phyloP scores from a whole-genome alignment of 2,329 filamentous ascomycete species.

The Raffaelea arxii region DNA sequence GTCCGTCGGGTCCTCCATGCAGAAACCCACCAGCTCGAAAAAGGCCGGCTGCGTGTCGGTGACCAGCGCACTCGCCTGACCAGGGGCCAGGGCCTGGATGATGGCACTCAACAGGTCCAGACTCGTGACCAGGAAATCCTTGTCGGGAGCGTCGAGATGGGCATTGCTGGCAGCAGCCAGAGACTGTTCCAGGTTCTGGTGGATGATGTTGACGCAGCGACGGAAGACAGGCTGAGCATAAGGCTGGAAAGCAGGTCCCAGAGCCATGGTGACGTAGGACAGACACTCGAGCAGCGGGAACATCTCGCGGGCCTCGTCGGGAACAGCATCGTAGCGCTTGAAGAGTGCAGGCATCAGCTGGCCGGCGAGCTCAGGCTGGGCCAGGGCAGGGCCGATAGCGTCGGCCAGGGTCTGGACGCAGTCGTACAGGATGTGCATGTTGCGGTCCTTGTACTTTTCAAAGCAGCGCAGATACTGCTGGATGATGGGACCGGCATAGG shows the following conservation, averaged over 20 bases:
- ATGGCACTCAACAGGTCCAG: constrained; percentile 88
- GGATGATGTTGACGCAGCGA: constrained; percentile 84
- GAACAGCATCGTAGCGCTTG: constrained; percentile 74
- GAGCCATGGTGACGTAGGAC: constrained; percentile 82
- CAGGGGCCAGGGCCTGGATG: constrained; percentile 73
- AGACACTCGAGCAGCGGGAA: constrained; percentile 95
- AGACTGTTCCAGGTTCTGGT: constrained; percentile 77
- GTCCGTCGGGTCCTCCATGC: constrained; percentile 83
- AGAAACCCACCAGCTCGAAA: constrained; percentile 83
- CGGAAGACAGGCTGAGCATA: constrained; percentile 81
- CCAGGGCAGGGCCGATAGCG: constrained; percentile 72
- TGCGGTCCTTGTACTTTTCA: constrained; percentile 91
- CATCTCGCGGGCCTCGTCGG: constrained; percentile 83
- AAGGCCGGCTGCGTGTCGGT: constrained; percentile 68
- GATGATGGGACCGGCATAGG: constrained; percentile 83
- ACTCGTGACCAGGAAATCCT: constrained; percentile 94
- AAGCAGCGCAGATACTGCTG: constrained; percentile 91
- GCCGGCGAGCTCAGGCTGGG: constrained; percentile 69
- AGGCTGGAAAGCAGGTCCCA: constrained; percentile 71
- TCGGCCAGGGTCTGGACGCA: constrained; percentile 96
- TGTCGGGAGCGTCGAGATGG: constrained; percentile 70
- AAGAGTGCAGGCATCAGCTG: constrained; percentile 91
- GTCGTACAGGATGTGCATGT: constrained; percentile 98
- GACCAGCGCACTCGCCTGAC: constrained; percentile 69
- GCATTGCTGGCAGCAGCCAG: constrained; percentile 60